A percentile compares a stretch with the other conserved stretches of the same genome.
Evolutionary conservation across 345 rosid species (phyloP).

Genomic region (Trapa incisa): DNA sequence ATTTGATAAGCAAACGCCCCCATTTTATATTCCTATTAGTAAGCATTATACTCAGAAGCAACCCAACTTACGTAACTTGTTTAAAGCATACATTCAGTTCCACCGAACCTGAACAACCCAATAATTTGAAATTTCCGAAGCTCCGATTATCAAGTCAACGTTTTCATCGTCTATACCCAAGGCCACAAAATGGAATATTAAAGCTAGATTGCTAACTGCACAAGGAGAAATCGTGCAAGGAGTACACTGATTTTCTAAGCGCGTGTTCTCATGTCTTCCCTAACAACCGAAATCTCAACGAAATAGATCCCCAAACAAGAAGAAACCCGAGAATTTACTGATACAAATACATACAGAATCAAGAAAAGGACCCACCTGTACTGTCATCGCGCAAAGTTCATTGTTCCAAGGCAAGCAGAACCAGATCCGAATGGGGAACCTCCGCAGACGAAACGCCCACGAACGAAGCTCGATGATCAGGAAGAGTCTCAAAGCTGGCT

Average conservation of each 20-base stretch:
- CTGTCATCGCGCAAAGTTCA: background rate
- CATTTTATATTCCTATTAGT: background rate
- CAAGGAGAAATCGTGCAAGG: no score
- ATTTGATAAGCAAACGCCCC: background rate
- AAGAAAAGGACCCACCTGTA: background rate
- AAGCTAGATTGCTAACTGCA: no score
- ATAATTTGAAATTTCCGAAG: background rate
- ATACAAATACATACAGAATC: background rate
- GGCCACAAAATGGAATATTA: no score
- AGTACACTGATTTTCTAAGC: no score
- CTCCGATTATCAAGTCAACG: no score
- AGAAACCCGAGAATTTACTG: no score
- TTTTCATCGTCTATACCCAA: no score
- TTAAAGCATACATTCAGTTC: background rate
- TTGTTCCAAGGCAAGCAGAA: background rate
- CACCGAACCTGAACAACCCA: background rate
- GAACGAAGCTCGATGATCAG: background rate
- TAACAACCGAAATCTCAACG: no score
- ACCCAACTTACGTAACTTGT: no score
- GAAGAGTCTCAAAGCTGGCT: background rate
- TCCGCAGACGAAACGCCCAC: background rate
- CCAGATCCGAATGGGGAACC: background rate
- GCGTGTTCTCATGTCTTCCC: no score
- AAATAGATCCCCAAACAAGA: no score
- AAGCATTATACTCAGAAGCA: no score